Evolutionary conservation across 129 eudicot species (phyloP).

Genomic region (Pseudognaphalium luteoalbum): DNA sequence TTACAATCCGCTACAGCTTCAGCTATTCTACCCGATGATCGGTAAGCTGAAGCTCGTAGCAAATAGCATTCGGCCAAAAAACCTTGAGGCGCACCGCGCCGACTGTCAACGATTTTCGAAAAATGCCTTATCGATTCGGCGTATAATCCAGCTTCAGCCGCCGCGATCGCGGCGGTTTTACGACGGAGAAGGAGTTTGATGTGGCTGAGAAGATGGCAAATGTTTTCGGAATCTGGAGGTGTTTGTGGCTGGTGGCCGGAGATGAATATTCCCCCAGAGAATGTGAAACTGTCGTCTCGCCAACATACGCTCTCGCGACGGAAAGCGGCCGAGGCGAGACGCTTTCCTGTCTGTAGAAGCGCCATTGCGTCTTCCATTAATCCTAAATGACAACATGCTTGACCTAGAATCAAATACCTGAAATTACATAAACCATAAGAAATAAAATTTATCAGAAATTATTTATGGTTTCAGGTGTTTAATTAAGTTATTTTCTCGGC

Average conservation of each 20-base stretch:
- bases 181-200: conserved; percentile 88
- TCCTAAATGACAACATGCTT: conserved; percentile 92
- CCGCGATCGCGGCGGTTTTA: conserved; percentile 79
- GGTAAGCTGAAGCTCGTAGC: conserved; percentile 66
- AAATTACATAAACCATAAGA: conserved; percentile 14
- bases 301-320: conserved; percentile 79
- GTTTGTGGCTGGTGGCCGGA: conserved; percentile 34
- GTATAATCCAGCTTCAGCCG: conserved; percentile 83
- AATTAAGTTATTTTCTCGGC: no score
- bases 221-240: conserved; percentile 58
- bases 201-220: conserved; percentile 62
- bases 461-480: no score
- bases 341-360: conserved; percentile 86
- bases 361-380: conserved; percentile 89
- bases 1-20: conserved; percentile 85
- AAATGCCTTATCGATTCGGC: conserved; percentile 80
- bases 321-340: conserved; percentile 80
- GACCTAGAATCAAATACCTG: conserved; percentile 82
- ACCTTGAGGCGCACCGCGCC: conserved; percentile 76
- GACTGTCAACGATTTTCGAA: conserved; percentile 81
- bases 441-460: conserved; percentile 9
- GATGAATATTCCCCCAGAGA: conserved; percentile 29
- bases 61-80: conserved; percentile 82
- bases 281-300: conserved; percentile 78
- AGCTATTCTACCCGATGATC: conserved; percentile 58